Base-by-base conservation (phyloP, 192 early-diverging fungal genomes). In the Physocladia obscura region DNA sequence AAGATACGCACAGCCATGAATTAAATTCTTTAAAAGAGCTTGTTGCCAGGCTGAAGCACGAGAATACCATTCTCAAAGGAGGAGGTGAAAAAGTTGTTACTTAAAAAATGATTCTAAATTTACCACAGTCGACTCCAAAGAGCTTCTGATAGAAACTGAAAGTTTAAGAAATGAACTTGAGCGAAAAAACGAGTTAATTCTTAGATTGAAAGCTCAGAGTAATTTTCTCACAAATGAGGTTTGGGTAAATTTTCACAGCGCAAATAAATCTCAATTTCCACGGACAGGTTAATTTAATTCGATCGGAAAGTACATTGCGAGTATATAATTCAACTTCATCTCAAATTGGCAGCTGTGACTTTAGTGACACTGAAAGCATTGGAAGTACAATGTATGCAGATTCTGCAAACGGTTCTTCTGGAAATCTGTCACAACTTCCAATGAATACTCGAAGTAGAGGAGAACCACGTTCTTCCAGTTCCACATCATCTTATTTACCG, bases 191-290 rank as follows among this genome's bases (percentile, higher is more conserved):
- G 29, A 50, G 48, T 47, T 51, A 13, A 35, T 31, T 22, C 19
- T 49, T 21, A 52, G 30, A 35, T 49, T 67, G 13, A 52, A 49
- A 21, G 63, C 49, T 11, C 49, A 30, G n/a, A 51, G 63, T 31
- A 67, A n/a, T 21, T 52, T 35, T 24, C 50, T 67, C 8, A 32
- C 6, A 8, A 67, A 67, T 31, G 63, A 67, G 63, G 63, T 67
- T n/a, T n/a, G n/a, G n/a, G n/a, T n/a, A n/a, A n/a, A n/a, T n/a
- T n/a, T n/a, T n/a, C n/a, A n/a, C n/a, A n/a, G n/a, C n/a, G n/a
- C n/a, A n/a, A n/a, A n/a, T n/a, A n/a, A n/a, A n/a, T n/a, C n/a
- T n/a, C n/a, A n/a, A 6, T 48, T 35, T 36, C 57, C 2, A 19
- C 17, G 1, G 2, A 19, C 50, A 67, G 63, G 15, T 67, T 13